Base-by-base conservation (phyloP, 495 filamentous ascomycete species). In the Penicillium parvum region DNA sequence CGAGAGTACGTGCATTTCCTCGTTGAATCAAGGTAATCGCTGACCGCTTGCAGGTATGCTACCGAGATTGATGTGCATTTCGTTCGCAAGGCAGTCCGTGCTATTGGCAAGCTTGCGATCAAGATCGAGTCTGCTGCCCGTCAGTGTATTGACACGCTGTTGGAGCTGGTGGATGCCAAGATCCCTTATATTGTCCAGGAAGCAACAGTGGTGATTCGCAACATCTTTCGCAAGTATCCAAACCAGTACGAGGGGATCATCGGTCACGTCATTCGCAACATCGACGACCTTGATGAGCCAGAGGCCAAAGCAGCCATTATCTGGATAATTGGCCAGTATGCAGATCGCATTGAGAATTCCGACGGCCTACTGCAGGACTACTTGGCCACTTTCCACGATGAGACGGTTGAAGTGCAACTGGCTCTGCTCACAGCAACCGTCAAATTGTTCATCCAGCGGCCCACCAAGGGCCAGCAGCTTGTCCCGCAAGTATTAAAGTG, bases 171-270 rank as follows among this genome's bases (percentile, higher is more conserved):
- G 9, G 82, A 90, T 15, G 96, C 92, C n/a, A 97, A 97, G 67
- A 87, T 99, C 34, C 89, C 87, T n/a, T 99, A 99, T 61, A 97
- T 99, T 40, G 92, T 99, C 4, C 92, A 99, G 64, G 92, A 99
- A 68, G 92, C 92, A n/a, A 99, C 94, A 0, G 92, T 99, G 17
- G 92, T 99, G 14, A 99, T 99, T 56, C 84, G 89, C 49, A 97
- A 99, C 64, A 97, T 99, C 58, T 97, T 99, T 77, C 82, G 92
- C 45, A 97, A 97, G 65, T 99, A 99, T 61, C 92, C 92, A 4
- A 96, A 96, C 60, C 85, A 95, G 60, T 99, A 99, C 63, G 92
- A 99, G 66, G 86, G 83, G 44, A 97, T 99, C 67, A 99, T 99
- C 62, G 81, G 83, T 10, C 88, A 89, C 5, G 79, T 99, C 1